Percentiles rank a stretch among this genome's conserved stretches.
Evolutionary conservation across 208 protist species (phyloP).

Genomic region (Strigomonas galati): DNA sequence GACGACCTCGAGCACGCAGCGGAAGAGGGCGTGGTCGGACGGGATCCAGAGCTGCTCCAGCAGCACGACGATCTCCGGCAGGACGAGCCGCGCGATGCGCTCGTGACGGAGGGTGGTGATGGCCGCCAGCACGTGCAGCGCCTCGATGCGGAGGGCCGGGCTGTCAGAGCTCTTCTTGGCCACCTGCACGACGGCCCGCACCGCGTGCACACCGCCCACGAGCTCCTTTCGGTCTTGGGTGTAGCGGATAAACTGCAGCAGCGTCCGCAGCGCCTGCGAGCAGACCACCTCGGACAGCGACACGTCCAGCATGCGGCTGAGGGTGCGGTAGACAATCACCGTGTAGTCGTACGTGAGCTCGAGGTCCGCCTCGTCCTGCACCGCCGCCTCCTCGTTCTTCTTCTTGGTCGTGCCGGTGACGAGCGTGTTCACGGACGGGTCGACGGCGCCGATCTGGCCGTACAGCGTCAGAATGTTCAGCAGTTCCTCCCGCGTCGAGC

Average conservation of each 20-base stretch:
- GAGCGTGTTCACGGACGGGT: conserved; percentile 58
- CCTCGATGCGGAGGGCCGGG: conserved; percentile 77
- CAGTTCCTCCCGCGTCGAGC: conserved; percentile 59
- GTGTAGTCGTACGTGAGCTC: conserved; percentile 91
- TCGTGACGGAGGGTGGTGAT: conserved; percentile 83
- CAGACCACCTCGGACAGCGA: conserved; percentile 81
- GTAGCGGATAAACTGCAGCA: conserved; percentile 82
- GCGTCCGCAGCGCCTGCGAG: conserved; percentile 73
- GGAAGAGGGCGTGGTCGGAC: conserved; percentile 78
- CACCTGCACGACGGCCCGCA: conserved; percentile 77
- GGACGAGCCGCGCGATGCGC: conserved; percentile 72
- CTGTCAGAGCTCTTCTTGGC: conserved; percentile 71
- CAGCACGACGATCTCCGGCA: conserved; percentile 88
- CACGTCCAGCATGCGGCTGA: conserved; percentile 84
- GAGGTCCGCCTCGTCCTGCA: conserved; percentile 81
- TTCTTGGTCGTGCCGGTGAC: conserved; percentile 38
- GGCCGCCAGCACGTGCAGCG: conserved; percentile 76
- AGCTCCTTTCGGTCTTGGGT: conserved; percentile 80
- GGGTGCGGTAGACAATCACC: conserved; percentile 87
- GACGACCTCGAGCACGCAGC: conserved; percentile 81
- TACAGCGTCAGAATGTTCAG: conserved; percentile 79
- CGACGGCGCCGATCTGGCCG: conserved; percentile 84
- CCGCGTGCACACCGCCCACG: conserved; percentile 80
- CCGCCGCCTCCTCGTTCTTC: conserved; percentile 62
- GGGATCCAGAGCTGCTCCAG: conserved; percentile 86